Evolutionary conservation across 139 green algal species (phyloP).

Genomic region (Micromonas commoda): DNA sequence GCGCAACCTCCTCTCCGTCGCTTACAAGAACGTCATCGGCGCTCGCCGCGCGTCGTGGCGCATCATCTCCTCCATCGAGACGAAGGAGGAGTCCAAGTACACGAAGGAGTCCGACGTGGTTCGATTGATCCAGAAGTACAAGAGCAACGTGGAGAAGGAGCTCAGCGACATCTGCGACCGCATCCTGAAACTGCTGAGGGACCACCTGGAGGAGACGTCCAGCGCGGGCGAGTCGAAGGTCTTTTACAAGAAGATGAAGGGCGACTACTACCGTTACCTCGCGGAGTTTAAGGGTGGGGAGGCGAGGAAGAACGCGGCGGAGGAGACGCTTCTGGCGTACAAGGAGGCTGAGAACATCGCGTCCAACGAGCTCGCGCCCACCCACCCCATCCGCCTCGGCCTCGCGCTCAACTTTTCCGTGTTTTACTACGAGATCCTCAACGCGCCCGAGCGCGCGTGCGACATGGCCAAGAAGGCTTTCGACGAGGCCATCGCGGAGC

Average conservation of each 20-base stretch:
- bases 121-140: slow-evolving; percentile 81
- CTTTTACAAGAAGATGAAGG: slow-evolving; percentile 97
- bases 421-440: slow-evolving; percentile 99
- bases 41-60: slow-evolving; percentile 89
- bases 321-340: slow-evolving; percentile 92
- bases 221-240: slow-evolving; percentile 91
- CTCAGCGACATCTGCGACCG: slow-evolving; percentile 47
- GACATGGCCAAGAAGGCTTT: slow-evolving; percentile 97
- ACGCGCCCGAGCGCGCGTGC: slow-evolving; percentile 94
- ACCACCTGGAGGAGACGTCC: slow-evolving; percentile 89
- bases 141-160: slow-evolving; percentile 45
- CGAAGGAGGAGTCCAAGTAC: slow-evolving; percentile 98
- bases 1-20: slow-evolving; percentile 95
- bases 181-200: slow-evolving; percentile 83
- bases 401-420: slow-evolving; percentile 99
- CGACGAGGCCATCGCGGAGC: slow-evolving; percentile 95
- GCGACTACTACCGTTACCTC: slow-evolving; percentile 96
- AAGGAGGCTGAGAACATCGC: slow-evolving; percentile 92
- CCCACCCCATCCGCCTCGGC: slow-evolving; percentile 94
- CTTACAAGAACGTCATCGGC: slow-evolving; percentile 98
- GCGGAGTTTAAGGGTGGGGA: slow-evolving; percentile 91
- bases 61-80: slow-evolving; percentile 97
- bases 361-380: slow-evolving; percentile 83
- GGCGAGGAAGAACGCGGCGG: slow-evolving; percentile 86
- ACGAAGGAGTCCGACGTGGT: slow-evolving; percentile 86